Conservation (phyloP, 352 stramenopile genomes). For the Globisporangium acanthophoron region DNA sequence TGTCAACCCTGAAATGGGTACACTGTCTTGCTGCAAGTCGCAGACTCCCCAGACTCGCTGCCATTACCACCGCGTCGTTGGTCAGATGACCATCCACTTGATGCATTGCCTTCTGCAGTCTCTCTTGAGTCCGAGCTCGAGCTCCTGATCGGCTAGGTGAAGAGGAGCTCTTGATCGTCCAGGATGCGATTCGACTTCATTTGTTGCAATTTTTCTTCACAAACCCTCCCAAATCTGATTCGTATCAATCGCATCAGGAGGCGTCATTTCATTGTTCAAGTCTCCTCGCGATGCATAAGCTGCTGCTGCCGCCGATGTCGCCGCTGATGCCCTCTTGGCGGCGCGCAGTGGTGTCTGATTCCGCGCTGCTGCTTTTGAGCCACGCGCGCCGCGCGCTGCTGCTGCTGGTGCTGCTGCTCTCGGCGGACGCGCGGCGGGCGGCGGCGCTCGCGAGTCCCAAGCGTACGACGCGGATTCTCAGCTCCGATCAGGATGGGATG, state of each 20-base stretch:
- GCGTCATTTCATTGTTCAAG: background rate
- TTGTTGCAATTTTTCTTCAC: background rate
- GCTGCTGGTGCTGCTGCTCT: constrained; percentile 21
- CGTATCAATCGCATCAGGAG: background rate
- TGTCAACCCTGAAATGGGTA: background rate
- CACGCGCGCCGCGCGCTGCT: constrained; percentile 19
- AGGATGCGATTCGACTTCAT: too few species aligned
- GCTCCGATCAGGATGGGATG: background rate
- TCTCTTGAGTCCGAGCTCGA: too few species aligned
- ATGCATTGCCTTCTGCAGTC: too few species aligned
- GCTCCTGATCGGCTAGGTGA: too few species aligned
- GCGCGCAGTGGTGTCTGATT: background rate
- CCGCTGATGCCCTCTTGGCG: too few species aligned
- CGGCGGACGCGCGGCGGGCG: constrained; percentile 18
- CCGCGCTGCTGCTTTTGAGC: background rate
- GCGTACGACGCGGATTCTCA: background rate
- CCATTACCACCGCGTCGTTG: too few species aligned
- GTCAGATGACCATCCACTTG: too few species aligned
- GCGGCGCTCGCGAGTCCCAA: constrained; percentile 13
- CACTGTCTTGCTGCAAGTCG: too few species aligned
- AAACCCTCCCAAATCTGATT: background rate
- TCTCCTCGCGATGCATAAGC: background rate
- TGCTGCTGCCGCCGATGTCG: too few species aligned
- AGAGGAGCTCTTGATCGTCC: too few species aligned
- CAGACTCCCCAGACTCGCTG: too few species aligned